Conservation (phyloP, 257 asterid species). For the Rubia yunnanensis region DNA sequence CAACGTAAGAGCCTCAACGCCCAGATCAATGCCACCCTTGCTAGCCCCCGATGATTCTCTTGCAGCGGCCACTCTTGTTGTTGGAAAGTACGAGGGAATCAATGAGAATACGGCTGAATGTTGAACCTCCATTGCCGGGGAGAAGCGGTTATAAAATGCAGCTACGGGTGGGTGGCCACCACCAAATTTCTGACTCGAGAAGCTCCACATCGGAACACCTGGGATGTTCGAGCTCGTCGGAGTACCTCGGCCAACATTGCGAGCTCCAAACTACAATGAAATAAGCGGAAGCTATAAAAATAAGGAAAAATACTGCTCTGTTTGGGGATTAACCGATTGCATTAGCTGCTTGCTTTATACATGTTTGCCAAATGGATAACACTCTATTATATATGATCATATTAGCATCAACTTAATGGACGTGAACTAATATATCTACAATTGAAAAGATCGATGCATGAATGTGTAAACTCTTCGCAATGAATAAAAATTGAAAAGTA, state of each 20-base stretch:
- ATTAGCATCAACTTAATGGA: too few relatives aligned
- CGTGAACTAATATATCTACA: too few relatives aligned
- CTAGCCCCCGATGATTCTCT: background rate
- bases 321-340: too few relatives aligned
- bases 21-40: background rate
- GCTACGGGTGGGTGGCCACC: background rate
- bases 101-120: background rate
- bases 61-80: background rate
- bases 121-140: background rate
- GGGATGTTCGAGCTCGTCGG: background rate
- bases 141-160: background rate
- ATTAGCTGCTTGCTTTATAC: too few relatives aligned
- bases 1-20: background rate
- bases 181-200: background rate
- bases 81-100: background rate
- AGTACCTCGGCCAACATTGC: background rate
- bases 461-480: too few relatives aligned
- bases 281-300: too few relatives aligned
- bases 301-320: too few relatives aligned
- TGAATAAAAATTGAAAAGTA: too few relatives aligned
- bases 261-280: background rate
- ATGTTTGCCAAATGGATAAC: too few relatives aligned
- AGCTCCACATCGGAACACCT: background rate
- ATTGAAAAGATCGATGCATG: too few relatives aligned
- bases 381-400: too few relatives aligned